Evolutionary conservation across 352 stramenopile species (phyloP), one percentile per base, ranked within the genome.

Genomic region (Phytophthora tubulina): DNA sequence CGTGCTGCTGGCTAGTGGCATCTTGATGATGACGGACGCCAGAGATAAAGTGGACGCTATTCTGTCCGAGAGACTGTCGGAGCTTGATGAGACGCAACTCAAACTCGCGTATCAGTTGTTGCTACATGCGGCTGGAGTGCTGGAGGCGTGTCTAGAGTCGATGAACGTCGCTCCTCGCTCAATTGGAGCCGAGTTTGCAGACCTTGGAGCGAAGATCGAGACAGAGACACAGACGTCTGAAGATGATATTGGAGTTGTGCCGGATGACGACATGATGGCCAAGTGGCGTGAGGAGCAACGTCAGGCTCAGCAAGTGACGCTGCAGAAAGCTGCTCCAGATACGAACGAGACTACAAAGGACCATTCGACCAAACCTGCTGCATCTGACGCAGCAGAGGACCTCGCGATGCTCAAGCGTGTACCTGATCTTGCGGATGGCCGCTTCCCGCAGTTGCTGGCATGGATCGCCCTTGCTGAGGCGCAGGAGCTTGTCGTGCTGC

Each of bases 51-150:
- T 89, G 52, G 84, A 90, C 60, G 52, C 35, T 11, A 72, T 86
- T 46, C 63, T 89, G 14, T 51, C 67, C 27, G 60, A 79, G 21
- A 73, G 79, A 36, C 61, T 85, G 15, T 70, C 63, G 41, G 82
- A 89, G 50, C 77, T 86, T 41, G 65, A 84, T 51, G 85, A 93
- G 56, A 79, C 77, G 56, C 74, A 92, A 59, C 75, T 93, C 36
- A 93, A 93, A 64, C 70, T 89, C 63, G 84, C 76, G 58, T 91
- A 93, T 53, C 84, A 93, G 58, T 59, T 89, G 3, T 45, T 92
- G 13, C 72, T 92, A 51, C 80, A 86, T n/a, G 79, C 82, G 0
- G 78, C 85, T 0, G 85, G 85, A 4, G 66, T 90, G 31, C 67
- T 91, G 4, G 77, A 89, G 7, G 79, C 81, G 10, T 88, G 81